Percentiles rank a stretch among this genome's conserved stretches.
These are phyloP conservation scores for Trichoderma sp. DNA, from an alignment of 2,329 filamentous ascomycete species.

Conservation along the genomic window DNA sequence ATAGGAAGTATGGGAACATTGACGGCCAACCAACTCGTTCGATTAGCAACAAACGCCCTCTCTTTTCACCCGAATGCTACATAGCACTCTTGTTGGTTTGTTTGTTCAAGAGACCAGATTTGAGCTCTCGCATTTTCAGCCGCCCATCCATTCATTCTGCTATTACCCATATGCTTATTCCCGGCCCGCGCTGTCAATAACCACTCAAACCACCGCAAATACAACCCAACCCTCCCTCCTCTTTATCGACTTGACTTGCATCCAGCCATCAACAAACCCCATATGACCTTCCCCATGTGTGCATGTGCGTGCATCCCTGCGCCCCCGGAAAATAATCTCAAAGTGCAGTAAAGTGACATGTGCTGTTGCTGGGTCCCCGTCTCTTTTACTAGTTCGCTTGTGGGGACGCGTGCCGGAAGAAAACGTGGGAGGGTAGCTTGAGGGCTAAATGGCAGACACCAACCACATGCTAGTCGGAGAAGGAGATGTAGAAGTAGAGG, in stretches of 20 bases:
- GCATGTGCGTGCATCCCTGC: slow-evolving; percentile 10
- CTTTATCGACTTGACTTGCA: not conserved
- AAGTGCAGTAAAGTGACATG: not conserved
- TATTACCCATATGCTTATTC: not conserved
- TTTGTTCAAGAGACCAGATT: not conserved
- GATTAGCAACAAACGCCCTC: too few relatives aligned
- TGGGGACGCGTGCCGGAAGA: not conserved
- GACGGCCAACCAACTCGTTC: not conserved
- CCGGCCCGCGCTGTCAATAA: not conserved
- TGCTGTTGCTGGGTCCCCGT: not conserved
- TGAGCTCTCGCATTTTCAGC: not conserved
- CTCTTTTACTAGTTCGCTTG: not conserved
- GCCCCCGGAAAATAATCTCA: slow-evolving; percentile 12
- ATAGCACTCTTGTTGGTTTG: not conserved
- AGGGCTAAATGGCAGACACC: not conserved
- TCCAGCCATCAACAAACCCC: not conserved
- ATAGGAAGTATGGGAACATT: not conserved
- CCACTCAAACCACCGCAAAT: not conserved
- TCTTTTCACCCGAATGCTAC: not conserved
- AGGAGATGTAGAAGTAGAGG: not conserved
- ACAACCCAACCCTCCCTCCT: not conserved
- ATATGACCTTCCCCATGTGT: slow-evolving; percentile 5
- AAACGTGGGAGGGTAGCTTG: not conserved
- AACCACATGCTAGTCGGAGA: not conserved
- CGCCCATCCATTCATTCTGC: not conserved